Evolutionary conservation across 2,329 filamentous ascomycete species (phyloP), one percentile per base, ranked within the genome.

Genomic region (Aureobasidium musti): DNA sequence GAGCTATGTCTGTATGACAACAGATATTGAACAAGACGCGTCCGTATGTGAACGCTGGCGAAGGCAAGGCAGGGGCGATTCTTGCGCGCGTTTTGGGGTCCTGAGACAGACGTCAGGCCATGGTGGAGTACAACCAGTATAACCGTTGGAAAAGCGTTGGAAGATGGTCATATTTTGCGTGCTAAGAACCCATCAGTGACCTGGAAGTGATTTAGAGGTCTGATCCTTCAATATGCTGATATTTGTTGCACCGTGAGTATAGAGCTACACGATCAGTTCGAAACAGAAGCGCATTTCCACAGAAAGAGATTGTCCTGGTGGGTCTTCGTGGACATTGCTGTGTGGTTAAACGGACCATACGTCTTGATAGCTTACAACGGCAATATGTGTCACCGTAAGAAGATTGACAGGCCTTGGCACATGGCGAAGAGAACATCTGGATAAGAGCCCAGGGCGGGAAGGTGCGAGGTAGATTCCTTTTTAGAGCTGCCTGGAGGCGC

Each of bases 121-220:
- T 52, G 45, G 59, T 63, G 59, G 59, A 63, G 59, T 19, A 53
- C 5, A 53, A 37, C 23, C 59, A 49, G 43, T 63, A 52, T 28
- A 63, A 52, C 59, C 45, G 59, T 63, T 63, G 33, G 13, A 41
- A 13, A 39, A 11, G 43, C 59, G 59, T 63, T 63, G 33, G 10
- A 10, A 7, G 21, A 52, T 30, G 21, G 52, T 52, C 35, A n/a
- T 39, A 52, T 52, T 30, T 8, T 30, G 7, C 45, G 13, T 14
- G 3, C 30, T 10, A 14, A 14, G 19, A 11, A 3, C 17, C 3
- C 3, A 19, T 10, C 26, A 11, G 23, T 52, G 7, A 7, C 26
- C 30, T 14, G 8, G 26, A 17, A 33, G 49, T 8, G 35, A 7
- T 0, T n/a, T 17, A 54, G 19, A n/a, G 26, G n/a, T 30, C 7